Evolutionary conservation across 345 rosid species (phyloP).

Genomic region (Tarenaya hassleriana): DNA sequence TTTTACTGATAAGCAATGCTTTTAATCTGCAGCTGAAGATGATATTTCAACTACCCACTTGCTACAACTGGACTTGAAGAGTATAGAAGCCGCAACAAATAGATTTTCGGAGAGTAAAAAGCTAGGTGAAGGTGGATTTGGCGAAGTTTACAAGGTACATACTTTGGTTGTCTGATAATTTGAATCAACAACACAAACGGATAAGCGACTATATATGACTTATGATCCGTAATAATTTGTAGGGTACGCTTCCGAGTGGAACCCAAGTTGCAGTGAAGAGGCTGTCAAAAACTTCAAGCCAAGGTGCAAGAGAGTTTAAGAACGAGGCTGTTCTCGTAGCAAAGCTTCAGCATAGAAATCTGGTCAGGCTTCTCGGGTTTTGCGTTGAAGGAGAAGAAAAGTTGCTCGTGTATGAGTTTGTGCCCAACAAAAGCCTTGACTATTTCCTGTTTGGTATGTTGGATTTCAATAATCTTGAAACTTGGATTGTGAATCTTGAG

Average conservation of each 20-base stretch:
- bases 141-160: slow-evolving; percentile 53
- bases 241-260: slow-evolving; percentile 21
- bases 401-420: slow-evolving; percentile 17
- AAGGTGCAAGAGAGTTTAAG: slow-evolving; percentile 18
- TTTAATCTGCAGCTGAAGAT: slow-evolving; percentile 15
- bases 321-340: slow-evolving; percentile 21
- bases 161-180: neutral
- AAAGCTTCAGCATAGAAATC: slow-evolving; percentile 19
- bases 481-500: too few relatives aligned
- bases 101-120: slow-evolving; percentile 34
- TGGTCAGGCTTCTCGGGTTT: slow-evolving; percentile 17
- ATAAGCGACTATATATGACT: too few relatives aligned
- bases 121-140: slow-evolving; percentile 68
- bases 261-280: slow-evolving; percentile 20
- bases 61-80: slow-evolving; percentile 35
- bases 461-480: too few relatives aligned
- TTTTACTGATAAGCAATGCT: neutral
- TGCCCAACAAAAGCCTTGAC: slow-evolving; percentile 18
- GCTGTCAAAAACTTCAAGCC: slow-evolving; percentile 19
- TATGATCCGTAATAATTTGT: too few relatives aligned
- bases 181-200: too few relatives aligned
- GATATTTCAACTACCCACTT: slow-evolving; percentile 34
- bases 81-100: slow-evolving; percentile 36
- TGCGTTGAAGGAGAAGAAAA: slow-evolving; percentile 18
- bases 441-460: slow-evolving; percentile 19